phyloP scores from a whole-genome alignment of 257 asterid genomes.

The Nyctanthes arbortristis region DNA sequence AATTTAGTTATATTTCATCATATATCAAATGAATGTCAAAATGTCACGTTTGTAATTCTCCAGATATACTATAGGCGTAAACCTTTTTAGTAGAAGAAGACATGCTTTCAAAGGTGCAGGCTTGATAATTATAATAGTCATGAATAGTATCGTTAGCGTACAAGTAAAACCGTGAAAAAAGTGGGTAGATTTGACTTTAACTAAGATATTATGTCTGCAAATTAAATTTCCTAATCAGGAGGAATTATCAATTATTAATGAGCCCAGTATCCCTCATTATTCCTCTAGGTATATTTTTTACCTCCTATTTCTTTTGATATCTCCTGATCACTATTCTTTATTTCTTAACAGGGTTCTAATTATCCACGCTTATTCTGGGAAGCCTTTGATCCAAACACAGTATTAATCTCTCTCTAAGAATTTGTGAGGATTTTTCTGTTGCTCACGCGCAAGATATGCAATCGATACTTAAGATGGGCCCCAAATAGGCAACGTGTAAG shows the following conservation, averaged over 20 bases:
- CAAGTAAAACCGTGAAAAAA: neutral
- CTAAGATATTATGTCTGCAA: neutral
- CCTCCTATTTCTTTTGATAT: slow-evolving; percentile 11
- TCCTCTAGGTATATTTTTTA: slow-evolving; percentile 18
- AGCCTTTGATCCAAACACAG: slow-evolving; percentile 77
- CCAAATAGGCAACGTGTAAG: neutral
- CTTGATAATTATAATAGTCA: neutral
- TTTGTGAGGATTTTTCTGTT: slow-evolving; percentile 2
- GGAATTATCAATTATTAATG: neutral
- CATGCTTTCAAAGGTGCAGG: neutral
- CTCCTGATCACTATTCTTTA: neutral
- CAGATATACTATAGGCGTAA: neutral
- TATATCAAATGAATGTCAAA: neutral
- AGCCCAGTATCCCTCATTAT: too few species aligned
- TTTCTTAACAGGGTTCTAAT: slow-evolving; percentile 68
- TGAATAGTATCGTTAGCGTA: neutral
- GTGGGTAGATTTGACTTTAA: neutral
- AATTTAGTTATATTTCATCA: neutral
- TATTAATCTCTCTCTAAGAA: slow-evolving; percentile 28
- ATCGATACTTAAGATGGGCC: slow-evolving; percentile 9
- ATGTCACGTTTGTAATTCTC: neutral
- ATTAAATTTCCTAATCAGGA: neutral
- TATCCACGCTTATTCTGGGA: slow-evolving; percentile 77
- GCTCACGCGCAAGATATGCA: slow-evolving; percentile 1
- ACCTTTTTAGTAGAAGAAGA: neutral